Evolutionary conservation across 805 yeast species (phyloP), one percentile per base, ranked within the genome.

Genomic region (Candida endomychidarum): DNA sequence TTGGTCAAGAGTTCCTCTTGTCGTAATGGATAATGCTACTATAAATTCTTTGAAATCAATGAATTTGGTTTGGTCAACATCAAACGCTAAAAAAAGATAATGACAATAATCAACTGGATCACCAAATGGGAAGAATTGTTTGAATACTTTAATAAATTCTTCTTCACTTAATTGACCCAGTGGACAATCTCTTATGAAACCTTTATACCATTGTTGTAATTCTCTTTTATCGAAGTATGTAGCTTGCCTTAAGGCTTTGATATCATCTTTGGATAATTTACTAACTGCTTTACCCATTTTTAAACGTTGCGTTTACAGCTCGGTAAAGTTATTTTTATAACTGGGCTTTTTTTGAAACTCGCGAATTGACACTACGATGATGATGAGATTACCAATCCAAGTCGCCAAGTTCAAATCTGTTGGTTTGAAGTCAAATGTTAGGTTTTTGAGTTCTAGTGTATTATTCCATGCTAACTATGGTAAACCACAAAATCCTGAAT

Each of bases 91-190:
- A 65, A 93, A 93, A 11, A 95, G 83, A 51, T 83, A 85, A 42
- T 80, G 86, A 41, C 96, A 87, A 65, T 88, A 93, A 43, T 88
- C 91, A 3, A 85, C 78, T 1, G 99, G 96, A 54, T 91, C 96
- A 0, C 99, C 99, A 69, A 93, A 93, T 14, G 99, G 99, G 72
- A 93, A 93, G 61, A 91, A 93, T 57, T 93, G 98, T 59, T 87
- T 87, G 67, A 90, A 95, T 14, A 93, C 90, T 61, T 86, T 87
- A 50, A 84, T 80, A 60, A 93, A 88, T 56, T 93, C 98, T 34
- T 83, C 86, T 54, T 83, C 84, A 2, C 89, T 79, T 19, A 93
- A 70, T 58, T 83, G 90, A 1, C 98, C 98, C 23, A 80, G 73
- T 1, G 97, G 97, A 59, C 96, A 91, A 60, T 93, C 99, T 56